Percentiles rank a stretch among this genome's conserved stretches.
Conservation (phyloP, 1,284 basidiomycete genomes). For the Schizophyllum commune region DNA sequence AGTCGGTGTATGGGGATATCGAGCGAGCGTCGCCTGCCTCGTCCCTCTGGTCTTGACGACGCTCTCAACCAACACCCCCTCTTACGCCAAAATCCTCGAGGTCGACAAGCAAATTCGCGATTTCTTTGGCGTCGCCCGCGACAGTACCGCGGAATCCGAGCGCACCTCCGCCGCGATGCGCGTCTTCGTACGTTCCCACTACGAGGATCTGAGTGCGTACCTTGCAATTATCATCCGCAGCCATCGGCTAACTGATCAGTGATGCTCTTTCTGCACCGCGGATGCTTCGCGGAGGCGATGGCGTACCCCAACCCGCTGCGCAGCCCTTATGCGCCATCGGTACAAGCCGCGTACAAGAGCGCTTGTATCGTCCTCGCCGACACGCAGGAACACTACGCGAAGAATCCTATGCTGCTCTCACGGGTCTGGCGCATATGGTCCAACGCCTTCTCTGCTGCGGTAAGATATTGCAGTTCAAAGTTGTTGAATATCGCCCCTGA, state of each 20-base stretch:
- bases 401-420: conserved; percentile 31
- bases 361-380: conserved; percentile 32
- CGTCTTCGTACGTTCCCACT: conserved; percentile 34
- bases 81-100: conserved; percentile 35
- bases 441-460: conserved; percentile 37
- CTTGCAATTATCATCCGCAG: background rate
- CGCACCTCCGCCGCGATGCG: conserved; percentile 2
- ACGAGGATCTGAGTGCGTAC: conserved; percentile 37
- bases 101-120: conserved; percentile 37
- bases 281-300: conserved; percentile 41
- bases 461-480: conserved; percentile 32
- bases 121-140: conserved; percentile 1
- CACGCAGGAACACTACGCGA: conserved; percentile 28
- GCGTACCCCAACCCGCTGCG: conserved; percentile 32
- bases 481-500: conserved; percentile 31
- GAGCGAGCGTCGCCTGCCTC: conserved; percentile 31
- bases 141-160: background rate
- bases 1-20: conserved; percentile 44
- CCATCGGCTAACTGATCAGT: conserved; percentile 19
- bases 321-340: conserved; percentile 34
- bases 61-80: conserved; percentile 32
- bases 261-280: conserved; percentile 40
- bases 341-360: conserved; percentile 35
- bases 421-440: conserved; percentile 46
- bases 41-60: conserved; percentile 34